Base-by-base conservation (phyloP, 768 basidiomycete species). In the Sarcodon aspratus region DNA sequence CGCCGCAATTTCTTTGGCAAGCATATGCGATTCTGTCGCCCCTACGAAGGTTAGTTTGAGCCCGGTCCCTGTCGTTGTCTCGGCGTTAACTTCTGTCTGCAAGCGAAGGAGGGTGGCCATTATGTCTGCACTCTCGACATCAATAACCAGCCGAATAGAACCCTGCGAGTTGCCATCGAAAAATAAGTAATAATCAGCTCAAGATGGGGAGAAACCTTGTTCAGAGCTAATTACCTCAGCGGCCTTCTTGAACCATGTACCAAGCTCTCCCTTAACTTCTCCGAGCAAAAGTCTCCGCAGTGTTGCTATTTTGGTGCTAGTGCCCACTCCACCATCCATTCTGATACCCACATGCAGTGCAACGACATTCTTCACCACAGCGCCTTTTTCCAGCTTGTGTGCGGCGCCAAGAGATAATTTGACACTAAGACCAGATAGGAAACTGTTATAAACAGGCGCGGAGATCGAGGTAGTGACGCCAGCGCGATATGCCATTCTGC, bases 241-340 rank as follows among this genome's bases (percentile, higher is more conserved):
- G 12, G 65, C 68, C 44, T 61, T 54, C 49, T 56, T 52, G 50
- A 75, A 68, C 55, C 65, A 67, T 27, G 36, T 36, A 9, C 47
- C 58, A 31, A 54, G 48, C 42, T 64, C 56, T 13, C 61, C 65
- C 9, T 62, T 51, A 32, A 51, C 62, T 34, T 31, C 48, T 10
- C 51, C 66, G 7, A 79, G 66, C 7, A 95, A 68, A 33, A 90
- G 66, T 6, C 73, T 67, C 3, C 90, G 74, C 38, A 96, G 66
- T 7, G 78, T 69, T 12, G 81, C 83, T 52, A 95, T 80, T 55
- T 90, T 82, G 13, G 84, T 85, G 63, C 90, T 90, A 17, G 89
- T 73, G 50, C 86, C 85, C 9, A 46, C 42, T 8, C 72, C 47
- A 37, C 71, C 57, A 81, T 71, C 58, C 68, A 72, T 50, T 1